phyloP scores from a whole-genome alignment of 352 stramenopile species.

The Pythium aquatile region DNA sequence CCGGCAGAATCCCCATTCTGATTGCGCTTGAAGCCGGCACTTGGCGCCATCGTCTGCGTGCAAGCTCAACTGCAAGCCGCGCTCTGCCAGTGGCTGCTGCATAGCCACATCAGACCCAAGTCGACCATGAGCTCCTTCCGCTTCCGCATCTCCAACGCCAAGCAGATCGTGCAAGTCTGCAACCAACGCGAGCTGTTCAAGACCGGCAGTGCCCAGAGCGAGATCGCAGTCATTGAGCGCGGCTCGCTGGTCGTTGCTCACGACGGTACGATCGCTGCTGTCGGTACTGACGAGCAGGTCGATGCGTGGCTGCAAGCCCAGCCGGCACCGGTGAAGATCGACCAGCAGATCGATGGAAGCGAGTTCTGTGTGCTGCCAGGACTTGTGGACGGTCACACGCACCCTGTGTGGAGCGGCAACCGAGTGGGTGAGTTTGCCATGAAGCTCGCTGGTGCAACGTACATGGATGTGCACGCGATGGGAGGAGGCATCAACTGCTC shows the following conservation, averaged over 20 bases:
- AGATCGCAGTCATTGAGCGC: conserved; percentile 57
- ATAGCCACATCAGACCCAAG: not conserved
- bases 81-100: not conserved
- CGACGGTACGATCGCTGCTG: conserved; percentile 54
- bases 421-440: conserved; percentile 86
- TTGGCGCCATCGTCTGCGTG: not conserved
- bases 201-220: conserved; percentile 53
- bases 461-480: conserved; percentile 82
- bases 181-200: conserved; percentile 62
- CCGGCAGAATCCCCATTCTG: not conserved
- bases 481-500: conserved; percentile 81
- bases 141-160: conserved; percentile 59
- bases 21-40: conserved; percentile 13
- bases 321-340: conserved; percentile 64
- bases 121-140: conserved; percentile 65
- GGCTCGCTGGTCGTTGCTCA: conserved; percentile 59
- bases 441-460: conserved; percentile 82
- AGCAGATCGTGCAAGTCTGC: conserved; percentile 77
- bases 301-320: conserved; percentile 52
- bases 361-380: conserved; percentile 71
- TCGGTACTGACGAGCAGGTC: conserved; percentile 57
- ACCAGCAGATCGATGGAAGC: conserved; percentile 65
- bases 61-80: conserved; percentile 1
- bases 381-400: conserved; percentile 82
- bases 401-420: conserved; percentile 83